Evolutionary conservation across 2,329 filamentous ascomycete species (phyloP).

Genomic region (Aspergillus eucalypticola): DNA sequence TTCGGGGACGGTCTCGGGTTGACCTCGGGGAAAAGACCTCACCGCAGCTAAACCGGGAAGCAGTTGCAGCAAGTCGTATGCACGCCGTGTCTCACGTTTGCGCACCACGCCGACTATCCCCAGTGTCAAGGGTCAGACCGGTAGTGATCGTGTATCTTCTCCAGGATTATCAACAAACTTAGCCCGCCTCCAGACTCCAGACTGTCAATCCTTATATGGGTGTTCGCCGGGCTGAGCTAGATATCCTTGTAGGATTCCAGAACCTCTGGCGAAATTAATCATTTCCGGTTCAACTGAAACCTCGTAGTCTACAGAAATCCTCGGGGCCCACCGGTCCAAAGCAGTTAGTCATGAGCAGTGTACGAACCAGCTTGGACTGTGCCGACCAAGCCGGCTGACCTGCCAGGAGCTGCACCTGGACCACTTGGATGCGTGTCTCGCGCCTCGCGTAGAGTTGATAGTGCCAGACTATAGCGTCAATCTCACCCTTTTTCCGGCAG

Average conservation of each 20-base stretch:
- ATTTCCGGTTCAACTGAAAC: background rate
- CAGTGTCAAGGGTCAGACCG: background rate
- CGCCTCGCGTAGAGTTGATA: background rate
- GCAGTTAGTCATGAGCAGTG: background rate
- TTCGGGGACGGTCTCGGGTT: slow-evolving; percentile 1
- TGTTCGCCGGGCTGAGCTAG: background rate
- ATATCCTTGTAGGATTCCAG: background rate
- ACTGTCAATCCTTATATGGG: background rate
- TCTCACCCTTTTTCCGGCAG: background rate
- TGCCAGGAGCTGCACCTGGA: background rate
- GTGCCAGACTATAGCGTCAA: background rate
- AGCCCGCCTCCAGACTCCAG: background rate
- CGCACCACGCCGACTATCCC: background rate
- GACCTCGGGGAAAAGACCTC: slow-evolving; percentile 7
- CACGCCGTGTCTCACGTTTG: background rate
- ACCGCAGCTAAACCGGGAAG: slow-evolving; percentile 5
- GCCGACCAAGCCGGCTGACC: background rate
- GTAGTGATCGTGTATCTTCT: background rate
- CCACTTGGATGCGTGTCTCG: background rate
- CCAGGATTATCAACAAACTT: background rate
- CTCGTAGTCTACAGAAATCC: background rate
- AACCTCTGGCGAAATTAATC: background rate
- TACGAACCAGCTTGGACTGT: background rate
- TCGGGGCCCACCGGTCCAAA: background rate
- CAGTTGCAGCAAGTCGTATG: background rate